Percentiles rank a stretch among this genome's conserved stretches.
Evolutionary conservation across 805 yeast species (phyloP).

Genomic region (Cyberlindnera japonica): DNA sequence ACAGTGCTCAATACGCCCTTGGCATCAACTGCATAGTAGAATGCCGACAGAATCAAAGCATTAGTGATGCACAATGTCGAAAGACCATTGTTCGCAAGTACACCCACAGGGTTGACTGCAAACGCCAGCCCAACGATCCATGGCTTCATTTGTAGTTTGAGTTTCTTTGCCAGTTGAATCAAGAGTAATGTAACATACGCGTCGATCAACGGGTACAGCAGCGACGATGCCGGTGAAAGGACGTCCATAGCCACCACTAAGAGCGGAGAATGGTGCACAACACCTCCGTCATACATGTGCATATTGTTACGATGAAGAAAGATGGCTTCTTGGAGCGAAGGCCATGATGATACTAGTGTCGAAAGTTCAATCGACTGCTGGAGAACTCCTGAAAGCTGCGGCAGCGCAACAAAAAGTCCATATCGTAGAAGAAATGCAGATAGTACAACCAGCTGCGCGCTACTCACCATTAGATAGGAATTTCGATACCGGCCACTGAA

Average conservation of each 20-base stretch:
- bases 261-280: slow-evolving; percentile 82
- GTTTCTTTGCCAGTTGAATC: slow-evolving; percentile 42
- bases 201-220: slow-evolving; percentile 59
- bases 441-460: slow-evolving; percentile 13
- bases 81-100: slow-evolving; percentile 63
- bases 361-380: slow-evolving; percentile 52
- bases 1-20: slow-evolving; percentile 42
- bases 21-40: slow-evolving; percentile 41
- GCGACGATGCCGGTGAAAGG: slow-evolving; percentile 20
- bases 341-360: slow-evolving; percentile 71
- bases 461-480: slow-evolving; percentile 3
- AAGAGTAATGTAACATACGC: slow-evolving; percentile 52
- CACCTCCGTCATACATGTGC: slow-evolving; percentile 78
- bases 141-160: slow-evolving; percentile 28
- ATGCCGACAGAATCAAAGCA: slow-evolving; percentile 46
- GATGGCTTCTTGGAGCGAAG: slow-evolving; percentile 62
- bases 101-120: slow-evolving; percentile 75
- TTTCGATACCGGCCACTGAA: not conserved
- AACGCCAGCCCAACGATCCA: slow-evolving; percentile 59
- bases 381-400: slow-evolving; percentile 16
- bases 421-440: slow-evolving; percentile 19
- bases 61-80: slow-evolving; percentile 64
- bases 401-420: slow-evolving; percentile 16
- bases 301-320: slow-evolving; percentile 54
- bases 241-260: slow-evolving; percentile 48